Conservation (phyloP, 495 filamentous ascomycete species). For the Hypoxylon fuscum region DNA sequence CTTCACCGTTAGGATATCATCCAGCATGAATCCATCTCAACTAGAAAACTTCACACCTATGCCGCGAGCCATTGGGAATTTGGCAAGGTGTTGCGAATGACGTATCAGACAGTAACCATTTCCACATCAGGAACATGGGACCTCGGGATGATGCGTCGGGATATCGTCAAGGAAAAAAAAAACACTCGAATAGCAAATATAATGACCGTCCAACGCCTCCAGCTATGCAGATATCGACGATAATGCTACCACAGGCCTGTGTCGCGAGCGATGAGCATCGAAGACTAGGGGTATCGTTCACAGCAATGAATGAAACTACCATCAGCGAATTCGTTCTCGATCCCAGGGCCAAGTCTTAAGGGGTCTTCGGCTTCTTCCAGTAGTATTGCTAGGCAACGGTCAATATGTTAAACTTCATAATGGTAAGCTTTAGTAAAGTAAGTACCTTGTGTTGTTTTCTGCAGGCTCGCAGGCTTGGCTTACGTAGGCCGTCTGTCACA, state of each 20-base stretch:
- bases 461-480: conserved; percentile 86
- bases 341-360: conserved; percentile 42
- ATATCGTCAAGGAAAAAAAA: conserved; percentile 34
- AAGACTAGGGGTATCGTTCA: conserved; percentile 13
- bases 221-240: conserved; percentile 40
- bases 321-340: neutral
- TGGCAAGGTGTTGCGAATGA: conserved; percentile 1
- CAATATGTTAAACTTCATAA: conserved; percentile 20
- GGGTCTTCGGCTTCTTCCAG: conserved; percentile 79
- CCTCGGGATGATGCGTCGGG: conserved; percentile 23
- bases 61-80: conserved; percentile 9
- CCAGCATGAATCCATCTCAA: too few relatives aligned
- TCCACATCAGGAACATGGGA: conserved; percentile 13
- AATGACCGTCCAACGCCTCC: conserved; percentile 37
- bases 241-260: conserved; percentile 20
- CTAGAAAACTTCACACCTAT: too few relatives aligned
- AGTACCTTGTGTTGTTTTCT: conserved; percentile 95
- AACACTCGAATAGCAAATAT: conserved; percentile 24
- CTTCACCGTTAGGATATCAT: too few relatives aligned
- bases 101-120: neutral
- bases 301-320: neutral
- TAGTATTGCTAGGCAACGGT: conserved; percentile 82
- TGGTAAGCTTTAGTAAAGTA: conserved; percentile 16
- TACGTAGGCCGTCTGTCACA: conserved; percentile 85
- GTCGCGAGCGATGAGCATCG: conserved; percentile 2